These are phyloP conservation scores for Ophiostoma sp. DNA, from an alignment of 2,329 filamentous ascomycete genomes.

Conservation along the genomic window DNA sequence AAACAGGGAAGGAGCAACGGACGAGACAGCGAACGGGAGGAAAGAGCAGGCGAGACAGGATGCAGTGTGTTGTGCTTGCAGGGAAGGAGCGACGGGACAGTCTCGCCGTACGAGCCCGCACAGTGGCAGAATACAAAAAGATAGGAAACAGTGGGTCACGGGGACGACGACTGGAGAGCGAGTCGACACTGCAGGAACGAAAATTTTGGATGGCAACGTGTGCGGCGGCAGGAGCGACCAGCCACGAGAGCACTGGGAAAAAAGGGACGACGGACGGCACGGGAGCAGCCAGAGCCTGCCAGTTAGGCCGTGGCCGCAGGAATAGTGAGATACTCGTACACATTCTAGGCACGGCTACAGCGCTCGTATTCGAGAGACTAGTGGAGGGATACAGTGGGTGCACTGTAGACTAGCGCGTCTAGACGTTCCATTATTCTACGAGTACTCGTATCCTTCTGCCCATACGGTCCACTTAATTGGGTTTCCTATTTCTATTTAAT, in stretches of 20 bases:
- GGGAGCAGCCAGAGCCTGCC: constrained; percentile 2
- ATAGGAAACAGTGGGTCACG: constrained; percentile 1
- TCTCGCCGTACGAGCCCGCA: neutral
- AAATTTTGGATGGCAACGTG: constrained; percentile 2
- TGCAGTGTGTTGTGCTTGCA: constrained; percentile 7
- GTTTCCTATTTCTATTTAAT: neutral
- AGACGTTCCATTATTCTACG: constrained; percentile 6
- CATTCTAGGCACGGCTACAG: neutral
- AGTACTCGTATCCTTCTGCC: neutral
- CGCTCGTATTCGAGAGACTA: constrained; percentile 1
- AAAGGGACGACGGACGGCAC: neutral
- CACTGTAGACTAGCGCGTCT: neutral
- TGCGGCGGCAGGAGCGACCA: neutral
- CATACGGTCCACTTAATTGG: neutral
- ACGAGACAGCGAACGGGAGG: neutral
- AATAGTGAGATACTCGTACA: too few relatives aligned
- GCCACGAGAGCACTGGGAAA: neutral
- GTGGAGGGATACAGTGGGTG: neutral
- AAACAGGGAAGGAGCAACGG: constrained; percentile 10
- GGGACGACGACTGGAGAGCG: neutral
- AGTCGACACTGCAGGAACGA: constrained; percentile 5
- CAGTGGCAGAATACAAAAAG: constrained; percentile 9
- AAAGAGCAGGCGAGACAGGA: constrained; percentile 6
- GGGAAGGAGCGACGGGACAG: neutral
- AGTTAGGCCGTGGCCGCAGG: neutral